These are phyloP conservation scores for Parasitella parasitica DNA, from an alignment of 371 early-diverging fungal genomes.

Conservation along the genomic window DNA sequence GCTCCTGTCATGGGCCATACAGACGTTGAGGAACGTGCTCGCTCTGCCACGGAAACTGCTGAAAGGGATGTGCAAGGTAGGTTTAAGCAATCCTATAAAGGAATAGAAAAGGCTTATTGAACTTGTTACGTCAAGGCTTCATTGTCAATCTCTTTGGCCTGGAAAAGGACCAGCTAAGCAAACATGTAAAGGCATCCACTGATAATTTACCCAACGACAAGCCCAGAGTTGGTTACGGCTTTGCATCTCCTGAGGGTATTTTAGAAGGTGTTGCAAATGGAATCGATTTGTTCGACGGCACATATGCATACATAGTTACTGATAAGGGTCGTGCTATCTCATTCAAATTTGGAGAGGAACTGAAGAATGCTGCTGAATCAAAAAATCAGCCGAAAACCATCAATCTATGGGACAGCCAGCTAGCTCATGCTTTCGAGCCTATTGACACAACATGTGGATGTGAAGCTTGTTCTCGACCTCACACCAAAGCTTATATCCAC, in stretches of 20 bases:
- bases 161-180: slow-evolving; percentile 11
- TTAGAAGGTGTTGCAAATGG: slow-evolving; percentile 63
- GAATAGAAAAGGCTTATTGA: too few species aligned
- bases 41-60: slow-evolving; percentile 58
- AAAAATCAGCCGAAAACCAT: slow-evolving; percentile 33
- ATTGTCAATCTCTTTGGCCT: slow-evolving; percentile 41
- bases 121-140: slow-evolving; percentile 27
- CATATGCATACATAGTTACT: slow-evolving; percentile 47
- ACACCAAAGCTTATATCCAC: slow-evolving; percentile 76
- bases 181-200: slow-evolving; percentile 33
- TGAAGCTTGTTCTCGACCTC: slow-evolving; percentile 63
- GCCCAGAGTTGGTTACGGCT: slow-evolving; percentile 50
- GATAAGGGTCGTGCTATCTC: slow-evolving; percentile 46
- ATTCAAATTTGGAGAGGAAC: slow-evolving; percentile 35
- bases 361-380: not conserved
- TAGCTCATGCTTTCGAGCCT: slow-evolving; percentile 59
- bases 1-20: slow-evolving; percentile 59
- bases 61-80: slow-evolving; percentile 55
- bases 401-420: slow-evolving; percentile 54
- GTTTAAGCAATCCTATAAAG: too few species aligned
- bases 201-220: slow-evolving; percentile 43
- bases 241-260: slow-evolving; percentile 56
- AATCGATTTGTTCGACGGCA: slow-evolving; percentile 75
- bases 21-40: slow-evolving; percentile 52
- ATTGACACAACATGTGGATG: slow-evolving; percentile 64